Base-by-base conservation (phyloP, 352 stramenopile species). In the Stramenopiles sp. region DNA sequence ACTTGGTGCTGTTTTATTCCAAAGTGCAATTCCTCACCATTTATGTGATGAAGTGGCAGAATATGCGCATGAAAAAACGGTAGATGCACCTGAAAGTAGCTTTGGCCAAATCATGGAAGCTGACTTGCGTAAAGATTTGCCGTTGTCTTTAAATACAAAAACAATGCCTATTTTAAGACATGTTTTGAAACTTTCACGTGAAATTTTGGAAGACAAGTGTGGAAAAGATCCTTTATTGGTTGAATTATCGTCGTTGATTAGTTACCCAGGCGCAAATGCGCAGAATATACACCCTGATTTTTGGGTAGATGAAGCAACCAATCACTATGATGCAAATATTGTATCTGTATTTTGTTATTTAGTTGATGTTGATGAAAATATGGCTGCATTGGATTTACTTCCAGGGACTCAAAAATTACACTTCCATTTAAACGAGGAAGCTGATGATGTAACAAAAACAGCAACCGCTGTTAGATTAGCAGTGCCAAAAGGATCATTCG, bases 311-410 rank as follows among this genome's bases (percentile, higher is more conserved):
- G 30, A 76, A 33, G 7, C 13, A 4, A 33, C 7, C 4, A 33
- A 76, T 13, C 65, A 33, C 30, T 13, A 76, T 7, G 31, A 31
- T 20, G 65, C 65, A 33, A 31, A 76, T 31, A 76, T 76, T 13
- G 65, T 76, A 33, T 76, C 65, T 20, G 65, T 76, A 76, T 76
- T 76, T 76, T 76, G 65, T 20, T 76, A 76, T 13, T 20, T 76
- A 1, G 31, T 20, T 13, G 65, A 76, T 76, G 65, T 76, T 13
- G 65, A 31, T 20, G 65, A 76, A 76, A 76, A 76, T 33, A 76
- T 76, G 65, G 65, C 65, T 13, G 65, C 65, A 31, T 76, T 76
- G 13, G 65, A 76, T 20, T 31, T 76, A 76, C 7, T 13, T 76
- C 65, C 65, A 4, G 31, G 65, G 31, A 76, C 65, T 13, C 65